Conservation (phyloP, 164 flowering plant species). For the Nymphaea thermarum region DNA sequence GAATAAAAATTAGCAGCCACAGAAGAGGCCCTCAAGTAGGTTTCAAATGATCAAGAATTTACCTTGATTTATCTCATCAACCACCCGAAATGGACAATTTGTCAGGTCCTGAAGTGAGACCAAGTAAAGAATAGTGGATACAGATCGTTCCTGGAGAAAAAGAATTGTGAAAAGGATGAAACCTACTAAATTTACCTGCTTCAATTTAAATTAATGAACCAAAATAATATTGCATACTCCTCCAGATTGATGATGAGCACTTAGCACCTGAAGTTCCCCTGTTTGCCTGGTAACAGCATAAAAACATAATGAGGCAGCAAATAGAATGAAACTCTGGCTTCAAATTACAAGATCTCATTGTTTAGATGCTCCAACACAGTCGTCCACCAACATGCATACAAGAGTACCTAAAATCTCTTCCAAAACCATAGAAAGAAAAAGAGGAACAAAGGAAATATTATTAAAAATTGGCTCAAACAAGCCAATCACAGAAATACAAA, state of each 20-base stretch:
- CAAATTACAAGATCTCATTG: too few species aligned
- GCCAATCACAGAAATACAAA: too few species aligned
- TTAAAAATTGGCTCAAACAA: too few species aligned
- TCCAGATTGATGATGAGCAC: conserved; percentile 97
- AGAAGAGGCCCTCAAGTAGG: not conserved
- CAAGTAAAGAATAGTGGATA: conserved; percentile 93
- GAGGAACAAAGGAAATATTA: too few species aligned
- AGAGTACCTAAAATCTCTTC: too few species aligned
- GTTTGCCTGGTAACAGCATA: conserved; percentile 43
- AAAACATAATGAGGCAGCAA: not conserved
- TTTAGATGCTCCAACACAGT: too few species aligned
- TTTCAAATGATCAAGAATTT: conserved; percentile 1
- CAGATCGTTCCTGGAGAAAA: conserved; percentile 74
- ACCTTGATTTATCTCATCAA: conserved; percentile 99
- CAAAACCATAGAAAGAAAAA: too few species aligned
- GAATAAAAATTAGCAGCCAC: not conserved
- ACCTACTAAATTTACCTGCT: too few species aligned
- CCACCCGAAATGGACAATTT: conserved; percentile 93
- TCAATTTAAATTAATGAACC: not conserved
- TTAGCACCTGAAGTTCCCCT: conserved; percentile 86
- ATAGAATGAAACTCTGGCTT: too few species aligned
- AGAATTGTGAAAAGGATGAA: not conserved
- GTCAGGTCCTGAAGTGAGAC: conserved; percentile 98
- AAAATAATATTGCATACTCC: conserved; percentile 38
- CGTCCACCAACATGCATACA: too few species aligned